Evolutionary conservation across 257 asterid species (phyloP).

Genomic region (Striga asiatica): DNA sequence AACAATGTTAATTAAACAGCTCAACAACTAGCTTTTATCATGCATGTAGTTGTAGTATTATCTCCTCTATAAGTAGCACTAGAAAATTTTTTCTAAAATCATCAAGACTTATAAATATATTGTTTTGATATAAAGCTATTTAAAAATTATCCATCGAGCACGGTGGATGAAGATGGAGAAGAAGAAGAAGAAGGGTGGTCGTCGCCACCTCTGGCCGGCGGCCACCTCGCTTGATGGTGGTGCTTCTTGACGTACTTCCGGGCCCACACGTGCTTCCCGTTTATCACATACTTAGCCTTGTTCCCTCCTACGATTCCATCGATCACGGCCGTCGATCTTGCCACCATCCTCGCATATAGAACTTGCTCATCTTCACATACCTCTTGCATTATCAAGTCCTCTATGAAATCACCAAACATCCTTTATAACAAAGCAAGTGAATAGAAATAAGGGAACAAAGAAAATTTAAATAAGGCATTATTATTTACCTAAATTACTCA

Average conservation of each 20-base stretch:
- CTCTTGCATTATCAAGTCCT: conserved; percentile 56
- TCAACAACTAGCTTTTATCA: too few species aligned
- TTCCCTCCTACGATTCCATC: conserved; percentile 31
- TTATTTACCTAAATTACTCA: too few species aligned
- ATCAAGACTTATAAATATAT: too few species aligned
- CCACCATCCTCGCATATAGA: conserved; percentile 56
- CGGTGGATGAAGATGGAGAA: neutral
- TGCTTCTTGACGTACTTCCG: conserved; percentile 44
- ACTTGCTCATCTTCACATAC: conserved; percentile 44
- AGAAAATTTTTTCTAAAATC: too few species aligned
- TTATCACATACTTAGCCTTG: conserved; percentile 52
- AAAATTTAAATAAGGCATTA: neutral
- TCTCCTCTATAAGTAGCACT: too few species aligned
- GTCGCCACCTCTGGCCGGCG: too few species aligned
- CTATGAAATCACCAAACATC: conserved; percentile 62
- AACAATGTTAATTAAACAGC: too few species aligned
- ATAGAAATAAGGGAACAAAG: neutral
- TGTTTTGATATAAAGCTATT: too few species aligned
- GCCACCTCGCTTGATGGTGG: neutral
- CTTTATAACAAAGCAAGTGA: neutral
- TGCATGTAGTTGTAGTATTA: too few species aligned
- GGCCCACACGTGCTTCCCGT: conserved; percentile 85
- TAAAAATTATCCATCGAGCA: neutral
- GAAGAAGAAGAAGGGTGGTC: neutral
- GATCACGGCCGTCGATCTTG: conserved; percentile 20